These are phyloP conservation scores for Beauveria varroae DNA, from an alignment of 2,329 filamentous ascomycete genomes.

Conservation along the genomic window DNA sequence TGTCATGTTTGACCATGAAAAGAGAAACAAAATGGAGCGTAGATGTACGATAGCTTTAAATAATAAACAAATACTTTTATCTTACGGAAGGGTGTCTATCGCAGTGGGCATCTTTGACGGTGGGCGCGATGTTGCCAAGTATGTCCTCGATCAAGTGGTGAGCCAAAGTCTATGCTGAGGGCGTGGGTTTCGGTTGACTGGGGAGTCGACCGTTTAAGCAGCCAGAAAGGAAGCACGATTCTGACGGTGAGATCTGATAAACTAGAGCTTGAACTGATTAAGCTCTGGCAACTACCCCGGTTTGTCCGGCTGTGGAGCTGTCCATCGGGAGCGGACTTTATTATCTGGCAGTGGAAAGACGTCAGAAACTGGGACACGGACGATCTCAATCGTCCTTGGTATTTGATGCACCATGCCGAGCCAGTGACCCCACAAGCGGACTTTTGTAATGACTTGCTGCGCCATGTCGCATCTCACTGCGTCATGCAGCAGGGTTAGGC, in stretches of 20 bases:
- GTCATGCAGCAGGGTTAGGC: not conserved
- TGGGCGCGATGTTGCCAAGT: too few relatives aligned
- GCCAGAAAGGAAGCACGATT: not conserved
- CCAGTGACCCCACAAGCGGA: not conserved
- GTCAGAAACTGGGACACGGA: not conserved
- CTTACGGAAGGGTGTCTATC: not conserved
- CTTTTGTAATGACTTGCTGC: not conserved
- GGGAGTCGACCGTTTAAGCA: not conserved
- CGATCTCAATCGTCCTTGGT: not conserved
- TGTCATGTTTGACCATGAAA: not conserved
- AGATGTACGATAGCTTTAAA: constrained; percentile 2
- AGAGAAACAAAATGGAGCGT: not conserved
- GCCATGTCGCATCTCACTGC: not conserved
- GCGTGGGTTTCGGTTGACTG: not conserved
- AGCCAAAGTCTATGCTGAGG: not conserved
- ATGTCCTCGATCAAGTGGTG: not conserved
- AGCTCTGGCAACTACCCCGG: not conserved
- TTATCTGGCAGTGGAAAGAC: not conserved
- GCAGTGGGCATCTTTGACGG: not conserved
- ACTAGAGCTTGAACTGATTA: too few relatives aligned
- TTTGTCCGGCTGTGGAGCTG: not conserved
- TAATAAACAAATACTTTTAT: not conserved
- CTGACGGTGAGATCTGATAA: not conserved
- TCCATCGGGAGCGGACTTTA: constrained; percentile 1
- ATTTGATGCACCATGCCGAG: not conserved